Evolutionary conservation across 1,139 yeast genomes (phyloP), one percentile per base, ranked within the genome.

Genomic region (Geotrichum restrictum): DNA sequence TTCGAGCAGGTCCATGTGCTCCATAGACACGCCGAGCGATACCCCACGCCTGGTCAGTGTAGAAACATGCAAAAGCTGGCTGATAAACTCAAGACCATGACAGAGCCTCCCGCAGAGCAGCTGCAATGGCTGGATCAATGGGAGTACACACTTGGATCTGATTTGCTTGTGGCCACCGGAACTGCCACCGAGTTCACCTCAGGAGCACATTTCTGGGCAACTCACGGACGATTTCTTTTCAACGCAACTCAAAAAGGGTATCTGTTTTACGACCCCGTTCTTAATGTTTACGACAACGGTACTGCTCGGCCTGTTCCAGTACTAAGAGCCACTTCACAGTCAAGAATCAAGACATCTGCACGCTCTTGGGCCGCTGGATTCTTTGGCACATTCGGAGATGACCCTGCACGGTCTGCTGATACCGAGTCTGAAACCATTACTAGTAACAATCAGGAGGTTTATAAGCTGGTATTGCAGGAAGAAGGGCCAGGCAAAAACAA

Each of bases 301-400:
- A 63, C 71, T 2, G 58, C 68, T 13, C 68, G 68, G 7, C 57
- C 59, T 38, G 71, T 70, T 2, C 45, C 49, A 11, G 68, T 72
- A 14, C 47, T 72, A 33, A 60, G 76, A 29, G 70, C 75, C 2
- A 72, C 76, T 2, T 62, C 66, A 18, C 76, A 72, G 62, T 64
- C 69, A 22, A 68, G 76, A 33, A 72, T 72, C 45, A 58, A 64
- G 51, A 69, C 74, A 31, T 70, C 74, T 18, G 75, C 75, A 2
- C 59, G 65, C 33, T 72, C 75, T 0, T 72, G 76, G 76, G 75
- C 76, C 2, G 75, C 75, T 5, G 76, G 76, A 10, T 72, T 72
- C 56, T 72, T 72, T 56, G 75, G 75, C 36, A 59, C 66, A 14
- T 68, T 69, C 53, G 71, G 71, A 22, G 59, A 62, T 37, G 62